Conservation (phyloP, 208 protist genomes). For the Endotrypanum monterogeii region DNA sequence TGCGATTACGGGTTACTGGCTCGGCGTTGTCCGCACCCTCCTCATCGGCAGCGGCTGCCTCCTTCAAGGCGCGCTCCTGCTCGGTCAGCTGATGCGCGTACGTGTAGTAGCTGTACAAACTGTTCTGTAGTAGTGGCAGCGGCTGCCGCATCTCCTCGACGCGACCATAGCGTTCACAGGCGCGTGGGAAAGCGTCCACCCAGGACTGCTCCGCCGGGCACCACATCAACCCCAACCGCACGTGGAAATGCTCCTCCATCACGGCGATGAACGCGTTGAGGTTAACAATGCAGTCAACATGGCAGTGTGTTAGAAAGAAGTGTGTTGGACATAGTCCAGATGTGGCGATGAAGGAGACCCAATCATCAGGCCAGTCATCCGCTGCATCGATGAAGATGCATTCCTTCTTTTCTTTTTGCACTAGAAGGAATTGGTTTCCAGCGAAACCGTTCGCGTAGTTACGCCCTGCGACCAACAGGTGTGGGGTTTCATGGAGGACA, state of each 20-base stretch:
- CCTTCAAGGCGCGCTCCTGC: conserved; percentile 32
- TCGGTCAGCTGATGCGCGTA: conserved; percentile 48
- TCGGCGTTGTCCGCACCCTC: conserved; percentile 2
- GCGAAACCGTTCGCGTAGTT: conserved; percentile 85
- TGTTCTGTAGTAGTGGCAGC: conserved; percentile 71
- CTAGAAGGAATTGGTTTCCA: conserved; percentile 86
- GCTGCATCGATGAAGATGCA: conserved; percentile 86
- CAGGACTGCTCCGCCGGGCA: conserved; percentile 76
- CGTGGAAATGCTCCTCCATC: conserved; percentile 46
- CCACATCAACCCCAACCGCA: conserved; percentile 74
- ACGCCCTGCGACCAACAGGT: conserved; percentile 75
- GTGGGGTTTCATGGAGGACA: conserved; percentile 80
- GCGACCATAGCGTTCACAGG: conserved; percentile 79
- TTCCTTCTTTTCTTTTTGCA: conserved; percentile 64
- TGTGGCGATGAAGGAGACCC: conserved; percentile 74
- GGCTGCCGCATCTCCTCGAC: conserved; percentile 62
- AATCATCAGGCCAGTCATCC: conserved; percentile 93
- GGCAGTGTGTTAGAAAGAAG: conserved; percentile 90
- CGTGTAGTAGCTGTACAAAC: conserved; percentile 62
- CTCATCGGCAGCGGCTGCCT: conserved; percentile 8
- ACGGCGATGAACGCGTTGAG: conserved; percentile 76
- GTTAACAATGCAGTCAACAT: conserved; percentile 88
- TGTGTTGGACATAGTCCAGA: conserved; percentile 65
- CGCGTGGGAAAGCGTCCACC: conserved; percentile 76
- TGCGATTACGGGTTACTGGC: not conserved